Percentiles rank a stretch among this genome's conserved stretches.
Conservation (phyloP, 176 grass and related monocot genomes). For the Cenchrus fungigraminus region DNA sequence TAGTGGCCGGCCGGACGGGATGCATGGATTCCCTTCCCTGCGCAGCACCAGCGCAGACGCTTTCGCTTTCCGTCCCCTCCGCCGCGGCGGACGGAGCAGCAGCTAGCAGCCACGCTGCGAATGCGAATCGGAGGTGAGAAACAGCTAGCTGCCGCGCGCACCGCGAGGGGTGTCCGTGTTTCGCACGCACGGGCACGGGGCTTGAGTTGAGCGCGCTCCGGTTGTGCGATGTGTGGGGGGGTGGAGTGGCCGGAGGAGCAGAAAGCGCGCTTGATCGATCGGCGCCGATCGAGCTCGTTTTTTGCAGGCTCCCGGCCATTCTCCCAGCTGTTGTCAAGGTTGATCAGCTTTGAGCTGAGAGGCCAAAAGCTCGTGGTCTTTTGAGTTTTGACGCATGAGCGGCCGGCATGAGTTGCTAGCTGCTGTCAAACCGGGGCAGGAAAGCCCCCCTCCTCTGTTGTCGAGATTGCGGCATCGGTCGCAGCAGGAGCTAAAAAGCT, state of each 20-base stretch:
- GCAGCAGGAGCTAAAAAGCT: neutral
- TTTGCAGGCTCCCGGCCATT: neutral
- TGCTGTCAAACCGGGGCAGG: neutral
- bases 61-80: neutral
- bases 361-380: slow-evolving; percentile 8
- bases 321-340: neutral
- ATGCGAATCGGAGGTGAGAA: neutral
- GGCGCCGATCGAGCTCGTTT: too few species aligned
- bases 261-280: neutral
- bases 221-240: neutral
- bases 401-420: slow-evolving; percentile 22
- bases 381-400: neutral
- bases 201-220: too few species aligned
- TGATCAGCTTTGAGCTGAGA: neutral
- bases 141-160: too few species aligned
- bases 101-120: too few species aligned
- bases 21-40: neutral
- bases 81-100: neutral
- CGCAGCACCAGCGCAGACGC: neutral
- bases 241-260: neutral
- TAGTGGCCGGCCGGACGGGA: neutral
- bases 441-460: neutral
- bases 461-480: neutral
- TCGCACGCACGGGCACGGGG: neutral
- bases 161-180: too few species aligned